Conservation (phyloP, 2,329 filamentous ascomycete genomes). For the Colletotrichum caudatum region DNA sequence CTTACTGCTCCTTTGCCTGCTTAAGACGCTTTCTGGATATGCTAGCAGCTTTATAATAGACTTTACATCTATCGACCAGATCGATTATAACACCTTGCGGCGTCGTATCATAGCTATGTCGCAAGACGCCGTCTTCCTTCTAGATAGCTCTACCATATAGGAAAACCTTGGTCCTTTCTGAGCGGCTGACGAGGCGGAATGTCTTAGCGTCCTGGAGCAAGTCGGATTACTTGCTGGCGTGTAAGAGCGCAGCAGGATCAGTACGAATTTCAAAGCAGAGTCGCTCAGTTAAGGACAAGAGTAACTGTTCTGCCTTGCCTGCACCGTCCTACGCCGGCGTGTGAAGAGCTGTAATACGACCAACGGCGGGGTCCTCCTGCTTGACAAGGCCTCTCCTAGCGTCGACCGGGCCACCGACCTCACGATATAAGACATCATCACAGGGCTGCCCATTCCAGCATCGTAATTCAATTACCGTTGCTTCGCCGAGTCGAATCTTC, state of each 20-base stretch:
- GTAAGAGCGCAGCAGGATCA: conserved; percentile 50
- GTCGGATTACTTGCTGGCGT: conserved; percentile 52
- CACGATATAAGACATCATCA: conserved; percentile 50
- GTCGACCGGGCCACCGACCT: conserved; percentile 51
- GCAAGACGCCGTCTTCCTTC: conserved; percentile 66
- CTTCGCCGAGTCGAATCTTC: too few species aligned
- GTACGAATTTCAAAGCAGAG: conserved; percentile 57
- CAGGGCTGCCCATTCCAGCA: too few species aligned
- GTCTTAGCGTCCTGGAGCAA: conserved; percentile 50
- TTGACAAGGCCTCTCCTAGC: conserved; percentile 52
- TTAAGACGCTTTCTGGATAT: conserved; percentile 52
- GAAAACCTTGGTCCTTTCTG: conserved; percentile 58
- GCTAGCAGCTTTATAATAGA: conserved; percentile 57
- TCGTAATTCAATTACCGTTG: too few species aligned
- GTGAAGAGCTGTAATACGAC: conserved; percentile 44
- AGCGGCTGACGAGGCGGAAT: conserved; percentile 49
- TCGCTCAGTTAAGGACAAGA: conserved; percentile 69
- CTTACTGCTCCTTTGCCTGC: conserved; percentile 54
- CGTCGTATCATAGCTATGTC: conserved; percentile 63
- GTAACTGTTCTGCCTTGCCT: conserved; percentile 73
- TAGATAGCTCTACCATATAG: conserved; percentile 55
- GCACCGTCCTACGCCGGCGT: conserved; percentile 64
- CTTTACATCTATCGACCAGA: conserved; percentile 49
- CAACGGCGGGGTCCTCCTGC: conserved; percentile 47
- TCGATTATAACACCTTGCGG: conserved; percentile 59